phyloP scores from a whole-genome alignment of 257 asterid genomes.

The Ilex aquifolium region DNA sequence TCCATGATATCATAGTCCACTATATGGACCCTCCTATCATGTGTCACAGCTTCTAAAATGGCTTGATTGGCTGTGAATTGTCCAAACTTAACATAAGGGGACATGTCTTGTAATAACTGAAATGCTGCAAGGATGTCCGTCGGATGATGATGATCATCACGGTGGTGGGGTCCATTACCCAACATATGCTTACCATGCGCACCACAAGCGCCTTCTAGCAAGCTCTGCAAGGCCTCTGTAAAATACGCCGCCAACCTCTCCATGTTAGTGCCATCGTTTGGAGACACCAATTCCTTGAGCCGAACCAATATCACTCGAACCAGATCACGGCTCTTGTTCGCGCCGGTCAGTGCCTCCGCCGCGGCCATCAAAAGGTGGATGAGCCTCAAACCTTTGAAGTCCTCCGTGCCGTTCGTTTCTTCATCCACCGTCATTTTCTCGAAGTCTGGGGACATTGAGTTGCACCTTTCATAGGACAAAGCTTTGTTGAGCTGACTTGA shows the following conservation, averaged over 20 bases:
- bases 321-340: slow-evolving; percentile 53
- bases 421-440: neutral
- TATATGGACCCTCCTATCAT: slow-evolving; percentile 61
- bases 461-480: too few relatives aligned
- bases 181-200: slow-evolving; percentile 6
- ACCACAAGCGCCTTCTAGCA: slow-evolving; percentile 37
- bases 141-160: slow-evolving; percentile 25
- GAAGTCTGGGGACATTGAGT: slow-evolving; percentile 33
- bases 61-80: slow-evolving; percentile 87
- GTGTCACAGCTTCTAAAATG: slow-evolving; percentile 55
- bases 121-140: slow-evolving; percentile 61
- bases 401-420: slow-evolving; percentile 30
- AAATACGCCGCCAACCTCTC: slow-evolving; percentile 67
- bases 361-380: slow-evolving; percentile 79
- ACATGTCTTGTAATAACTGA: slow-evolving; percentile 73
- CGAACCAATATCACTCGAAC: slow-evolving; percentile 94
- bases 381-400: slow-evolving; percentile 57
- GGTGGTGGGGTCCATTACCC: slow-evolving; percentile 2
- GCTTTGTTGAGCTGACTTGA: too few relatives aligned
- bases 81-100: slow-evolving; percentile 75
- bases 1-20: slow-evolving; percentile 90
- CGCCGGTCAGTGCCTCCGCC: slow-evolving; percentile 68
- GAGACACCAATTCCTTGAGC: slow-evolving; percentile 80
- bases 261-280: slow-evolving; percentile 59
- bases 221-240: slow-evolving; percentile 60